Evolutionary conservation across 2,329 filamentous ascomycete species (phyloP).

Genomic region (Pseudocercospora ulei): DNA sequence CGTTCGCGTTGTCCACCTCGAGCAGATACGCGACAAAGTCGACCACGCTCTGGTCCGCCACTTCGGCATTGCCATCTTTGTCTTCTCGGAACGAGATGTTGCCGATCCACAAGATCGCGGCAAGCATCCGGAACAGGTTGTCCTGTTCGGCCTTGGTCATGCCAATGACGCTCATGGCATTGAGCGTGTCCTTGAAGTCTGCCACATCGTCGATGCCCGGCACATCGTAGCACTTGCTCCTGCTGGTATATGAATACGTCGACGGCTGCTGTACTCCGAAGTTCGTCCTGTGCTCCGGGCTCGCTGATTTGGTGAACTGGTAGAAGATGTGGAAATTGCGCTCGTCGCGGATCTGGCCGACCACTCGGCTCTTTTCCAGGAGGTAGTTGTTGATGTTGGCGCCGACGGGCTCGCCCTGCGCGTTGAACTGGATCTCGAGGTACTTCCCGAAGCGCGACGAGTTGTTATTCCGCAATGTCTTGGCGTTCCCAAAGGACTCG

Average conservation of each 20-base stretch:
- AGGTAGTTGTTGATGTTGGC: constrained; percentile 98
- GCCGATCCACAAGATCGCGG: constrained; percentile 84
- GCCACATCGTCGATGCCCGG: constrained; percentile 84
- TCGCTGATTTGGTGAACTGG: constrained; percentile 91
- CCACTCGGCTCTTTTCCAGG: constrained; percentile 87
- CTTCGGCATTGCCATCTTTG: constrained; percentile 75
- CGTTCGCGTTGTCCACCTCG: constrained; percentile 69
- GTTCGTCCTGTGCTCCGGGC: constrained; percentile 73
- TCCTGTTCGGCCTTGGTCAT: constrained; percentile 82
- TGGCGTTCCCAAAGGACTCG: constrained; percentile 96
- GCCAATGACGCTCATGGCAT: constrained; percentile 93
- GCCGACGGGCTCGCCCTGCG: constrained; percentile 80
- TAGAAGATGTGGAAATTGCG: constrained; percentile 99
- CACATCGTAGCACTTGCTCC: constrained; percentile 89
- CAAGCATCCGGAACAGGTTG: constrained; percentile 89
- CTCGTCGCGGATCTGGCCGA: constrained; percentile 89
- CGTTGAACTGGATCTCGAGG: constrained; percentile 91
- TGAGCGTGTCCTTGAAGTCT: constrained; percentile 80
- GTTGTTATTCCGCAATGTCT: constrained; percentile 97
- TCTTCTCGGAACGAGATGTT: constrained; percentile 89
- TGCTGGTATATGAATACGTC: constrained; percentile 86
- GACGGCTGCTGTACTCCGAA: constrained; percentile 87
- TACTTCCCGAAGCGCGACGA: constrained; percentile 98
- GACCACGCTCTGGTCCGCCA: constrained; percentile 80
- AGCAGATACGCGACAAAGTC: constrained; percentile 91